Conservation (phyloP, 306 rosid genomes). For the Biancaea sappan region DNA sequence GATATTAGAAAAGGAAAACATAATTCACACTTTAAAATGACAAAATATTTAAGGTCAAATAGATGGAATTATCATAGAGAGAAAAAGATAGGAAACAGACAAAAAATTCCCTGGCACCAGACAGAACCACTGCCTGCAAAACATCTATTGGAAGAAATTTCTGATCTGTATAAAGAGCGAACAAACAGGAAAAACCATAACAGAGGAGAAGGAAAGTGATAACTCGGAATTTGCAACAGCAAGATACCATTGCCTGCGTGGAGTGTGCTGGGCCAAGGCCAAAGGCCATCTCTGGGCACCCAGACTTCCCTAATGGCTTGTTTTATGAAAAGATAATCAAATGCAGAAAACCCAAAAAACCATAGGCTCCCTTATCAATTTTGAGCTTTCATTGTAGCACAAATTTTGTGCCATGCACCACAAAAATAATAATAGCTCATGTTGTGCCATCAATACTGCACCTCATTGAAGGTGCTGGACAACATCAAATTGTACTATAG, state of each 20-base stretch:
- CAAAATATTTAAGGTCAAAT: background rate
- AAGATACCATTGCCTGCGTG: background rate
- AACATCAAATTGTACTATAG: background rate
- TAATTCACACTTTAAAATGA: background rate
- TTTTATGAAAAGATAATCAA: background rate
- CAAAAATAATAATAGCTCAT: background rate
- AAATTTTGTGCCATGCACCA: background rate
- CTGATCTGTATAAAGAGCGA: background rate
- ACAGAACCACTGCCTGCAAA: background rate
- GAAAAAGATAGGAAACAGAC: background rate
- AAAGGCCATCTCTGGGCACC: background rate
- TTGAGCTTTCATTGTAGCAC: background rate
- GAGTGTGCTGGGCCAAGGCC: background rate
- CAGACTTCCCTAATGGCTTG: background rate
- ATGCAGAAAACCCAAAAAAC: background rate
- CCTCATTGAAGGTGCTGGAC: background rate
- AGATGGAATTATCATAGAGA: background rate
- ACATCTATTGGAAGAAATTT: background rate
- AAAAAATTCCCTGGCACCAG: background rate
- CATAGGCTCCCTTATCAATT: background rate
- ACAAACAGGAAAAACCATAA: background rate
- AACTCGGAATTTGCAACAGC: background rate
- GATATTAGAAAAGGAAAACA: conserved; percentile 15
- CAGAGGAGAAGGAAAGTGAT: background rate
- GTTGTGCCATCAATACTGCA: background rate